These are phyloP conservation scores for Acer negundo DNA, from an alignment of 345 rosid genomes.

Conservation along the genomic window DNA sequence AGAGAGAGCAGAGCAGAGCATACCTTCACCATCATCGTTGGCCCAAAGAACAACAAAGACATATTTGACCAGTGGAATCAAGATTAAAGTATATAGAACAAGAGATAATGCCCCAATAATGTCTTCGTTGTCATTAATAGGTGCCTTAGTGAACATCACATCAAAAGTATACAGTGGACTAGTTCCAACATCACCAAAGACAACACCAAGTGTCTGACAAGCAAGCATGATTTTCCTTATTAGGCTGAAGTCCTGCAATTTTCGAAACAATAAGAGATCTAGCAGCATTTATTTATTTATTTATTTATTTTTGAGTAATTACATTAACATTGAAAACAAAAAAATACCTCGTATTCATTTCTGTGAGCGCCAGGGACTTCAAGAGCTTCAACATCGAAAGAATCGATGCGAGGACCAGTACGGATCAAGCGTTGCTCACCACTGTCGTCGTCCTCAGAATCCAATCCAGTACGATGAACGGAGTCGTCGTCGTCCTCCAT, in stretches of 20 bases:
- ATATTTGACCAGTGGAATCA: conserved; percentile 90
- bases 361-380: conserved; percentile 86
- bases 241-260: conserved; percentile 67
- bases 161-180: conserved; percentile 95
- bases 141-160: conserved; percentile 92
- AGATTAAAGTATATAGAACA: conserved; percentile 82
- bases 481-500: conserved; percentile 33
- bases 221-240: conserved; percentile 84
- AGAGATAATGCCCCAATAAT: conserved; percentile 92
- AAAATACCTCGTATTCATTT: conserved; percentile 67
- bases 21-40: conserved; percentile 99
- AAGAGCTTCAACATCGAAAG: conserved; percentile 95
- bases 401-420: conserved; percentile 82
- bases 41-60: conserved; percentile 98
- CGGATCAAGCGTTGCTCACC: conserved; percentile 81
- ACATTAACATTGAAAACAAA: neutral
- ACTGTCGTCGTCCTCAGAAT: conserved; percentile 81
- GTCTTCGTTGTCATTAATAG: conserved; percentile 79
- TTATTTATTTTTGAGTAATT: neutral
- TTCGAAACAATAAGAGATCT: neutral
- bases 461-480: conserved; percentile 39
- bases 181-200: conserved; percentile 98
- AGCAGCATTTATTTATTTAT: neutral
- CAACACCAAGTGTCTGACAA: conserved; percentile 93
- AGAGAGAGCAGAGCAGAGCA: neutral